Evolutionary conservation across 2,329 filamentous ascomycete genomes (phyloP), one percentile per base, ranked within the genome.

Genomic region (Dothistroma septosporum): DNA sequence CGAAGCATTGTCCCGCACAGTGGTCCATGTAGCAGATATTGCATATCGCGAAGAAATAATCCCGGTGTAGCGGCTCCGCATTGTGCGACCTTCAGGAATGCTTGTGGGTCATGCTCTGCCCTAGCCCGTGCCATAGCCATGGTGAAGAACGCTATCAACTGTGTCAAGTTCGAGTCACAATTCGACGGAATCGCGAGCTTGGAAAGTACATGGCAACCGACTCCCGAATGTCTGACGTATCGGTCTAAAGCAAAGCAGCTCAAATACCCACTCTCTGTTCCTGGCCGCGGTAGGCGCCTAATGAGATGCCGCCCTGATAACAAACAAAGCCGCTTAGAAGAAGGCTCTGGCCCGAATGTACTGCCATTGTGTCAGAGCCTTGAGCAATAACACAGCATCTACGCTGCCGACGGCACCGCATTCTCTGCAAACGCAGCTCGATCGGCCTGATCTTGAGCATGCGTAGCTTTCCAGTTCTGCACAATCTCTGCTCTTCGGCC

Each of bases 401-500:
- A 50, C 19, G 7, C 47, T 50, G n/a, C 50, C 24, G 35, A 21
- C 5, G 50, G 50, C 2, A 35, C 50, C 8, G 58, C 56, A 48
- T 58, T 58, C 58, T 59, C 62, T 10, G 65, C 61, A 60, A 78
- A 79, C 8, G 69, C 72, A 0, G 68, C 69, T 14, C 76, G 68
- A 59, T 76, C 73, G 24, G 69, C 69, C 16, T 62, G 58, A 57
- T 78, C 76, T 53, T 73, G 69, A 3, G 68, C 70, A 58, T 79
- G 73, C 5, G 73, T 74, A 44, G 70, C 68, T 55, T 70, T 11
- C 78, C 78, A 80, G 21, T 76, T 62, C 6, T 68, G 64, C 14
- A 76, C 64, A 7, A 78, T 76, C 61, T 78, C 74, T 44, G 71
- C 64, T 61, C 72, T 74, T 24, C 79, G 74, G 8, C 65, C 67